Percentiles rank a stretch among this genome's conserved stretches.
phyloP scores from a whole-genome alignment of 768 basidiomycete species.

The Neoboletus magnificus region DNA sequence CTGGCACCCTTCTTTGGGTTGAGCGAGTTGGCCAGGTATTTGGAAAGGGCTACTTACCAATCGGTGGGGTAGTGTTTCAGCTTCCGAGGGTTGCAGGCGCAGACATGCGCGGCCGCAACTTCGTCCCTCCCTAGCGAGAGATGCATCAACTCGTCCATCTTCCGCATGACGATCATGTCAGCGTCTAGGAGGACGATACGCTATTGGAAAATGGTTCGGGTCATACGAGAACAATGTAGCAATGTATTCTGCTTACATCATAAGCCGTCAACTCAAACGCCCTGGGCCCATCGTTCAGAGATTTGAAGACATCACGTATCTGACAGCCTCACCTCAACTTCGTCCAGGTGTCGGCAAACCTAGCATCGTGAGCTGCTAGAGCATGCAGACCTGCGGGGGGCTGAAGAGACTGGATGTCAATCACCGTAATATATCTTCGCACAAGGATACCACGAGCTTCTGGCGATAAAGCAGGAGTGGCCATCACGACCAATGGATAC shows the following conservation, averaged over 20 bases:
- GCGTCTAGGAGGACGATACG: constrained; percentile 79
- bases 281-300: constrained; percentile 16
- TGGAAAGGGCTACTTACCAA: constrained; percentile 52
- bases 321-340: constrained; percentile 44
- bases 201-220: constrained; percentile 35
- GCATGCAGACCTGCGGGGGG: constrained; percentile 44
- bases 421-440: constrained; percentile 49
- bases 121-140: constrained; percentile 56
- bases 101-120: constrained; percentile 88
- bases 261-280: constrained; percentile 68
- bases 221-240: not conserved
- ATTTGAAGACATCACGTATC: constrained; percentile 21
- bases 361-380: constrained; percentile 37
- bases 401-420: constrained; percentile 56
- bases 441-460: constrained; percentile 50
- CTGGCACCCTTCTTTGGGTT: constrained; percentile 66
- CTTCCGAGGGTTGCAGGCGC: constrained; percentile 90
- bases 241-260: constrained; percentile 44
- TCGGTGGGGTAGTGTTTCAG: constrained; percentile 83
- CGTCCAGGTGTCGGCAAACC: constrained; percentile 66
- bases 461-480: constrained; percentile 53
- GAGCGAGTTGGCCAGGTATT: not conserved
- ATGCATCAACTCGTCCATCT: constrained; percentile 76
- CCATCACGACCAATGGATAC: constrained; percentile 81
- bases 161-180: constrained; percentile 80